These are phyloP conservation scores for Puccinia novopanici DNA, from an alignment of 1,284 basidiomycete genomes.

Conservation along the genomic window DNA sequence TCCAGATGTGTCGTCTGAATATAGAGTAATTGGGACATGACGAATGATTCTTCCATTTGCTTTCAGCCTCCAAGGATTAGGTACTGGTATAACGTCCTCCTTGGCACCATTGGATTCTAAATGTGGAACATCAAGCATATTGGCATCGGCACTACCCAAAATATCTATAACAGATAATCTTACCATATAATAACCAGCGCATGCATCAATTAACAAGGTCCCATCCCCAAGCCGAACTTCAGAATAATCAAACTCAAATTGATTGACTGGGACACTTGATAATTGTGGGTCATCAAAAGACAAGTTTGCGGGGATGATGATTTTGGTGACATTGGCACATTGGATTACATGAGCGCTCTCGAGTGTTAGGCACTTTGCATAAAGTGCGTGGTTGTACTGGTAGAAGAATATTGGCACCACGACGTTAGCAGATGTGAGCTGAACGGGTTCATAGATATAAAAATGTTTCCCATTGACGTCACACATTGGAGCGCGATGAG, in stretches of 20 bases:
- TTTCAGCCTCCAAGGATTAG: slow-evolving; percentile 39
- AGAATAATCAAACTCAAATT: not conserved
- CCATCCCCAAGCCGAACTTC: not conserved
- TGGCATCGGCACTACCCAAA: no score
- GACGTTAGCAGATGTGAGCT: not conserved
- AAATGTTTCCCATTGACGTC: not conserved
- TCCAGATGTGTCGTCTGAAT: no score
- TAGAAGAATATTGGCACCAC: slow-evolving; percentile 16
- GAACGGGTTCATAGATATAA: slow-evolving; percentile 20
- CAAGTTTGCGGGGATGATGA: not conserved
- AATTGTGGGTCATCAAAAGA: not conserved
- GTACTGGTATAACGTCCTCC: not conserved
- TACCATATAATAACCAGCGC: not conserved
- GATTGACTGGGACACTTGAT: not conserved
- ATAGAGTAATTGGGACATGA: no score
- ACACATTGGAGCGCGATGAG: not conserved
- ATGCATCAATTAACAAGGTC: not conserved
- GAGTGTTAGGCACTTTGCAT: not conserved
- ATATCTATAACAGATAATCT: not conserved
- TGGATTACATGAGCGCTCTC: not conserved
- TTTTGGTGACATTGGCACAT: not conserved
- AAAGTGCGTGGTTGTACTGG: not conserved
- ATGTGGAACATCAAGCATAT: no score
- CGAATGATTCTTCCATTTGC: slow-evolving; percentile 37
- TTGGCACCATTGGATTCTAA: no score